Percentiles rank a stretch among this genome's conserved stretches.
Evolutionary conservation across 305 asterid species (phyloP).

Genomic region (Fraxinus albicans): DNA sequence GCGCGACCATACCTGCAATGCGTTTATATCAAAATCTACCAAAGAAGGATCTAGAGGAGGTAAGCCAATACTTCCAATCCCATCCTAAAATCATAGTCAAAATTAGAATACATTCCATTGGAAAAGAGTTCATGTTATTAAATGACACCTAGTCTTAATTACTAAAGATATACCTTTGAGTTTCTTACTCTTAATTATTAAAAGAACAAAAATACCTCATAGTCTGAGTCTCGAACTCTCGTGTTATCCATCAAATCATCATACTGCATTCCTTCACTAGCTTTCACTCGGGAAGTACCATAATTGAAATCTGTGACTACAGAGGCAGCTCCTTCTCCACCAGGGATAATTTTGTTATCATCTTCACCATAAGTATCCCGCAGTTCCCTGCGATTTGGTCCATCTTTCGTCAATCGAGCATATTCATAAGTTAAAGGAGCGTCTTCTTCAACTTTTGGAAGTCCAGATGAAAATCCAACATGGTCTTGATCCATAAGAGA

Average conservation of each 20-base stretch:
- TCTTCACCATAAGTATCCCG: conserved; percentile 37
- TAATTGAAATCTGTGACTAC: conserved; percentile 35
- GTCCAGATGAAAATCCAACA: conserved; percentile 44
- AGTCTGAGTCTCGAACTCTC: conserved; percentile 51
- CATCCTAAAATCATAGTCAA: conserved; percentile 41
- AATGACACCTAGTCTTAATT: not conserved
- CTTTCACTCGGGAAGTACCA: conserved; percentile 34
- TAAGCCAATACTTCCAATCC: conserved; percentile 42
- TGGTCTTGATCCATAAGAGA: conserved; percentile 84
- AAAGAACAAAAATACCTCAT: conserved; percentile 46
- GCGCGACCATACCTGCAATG: conserved; percentile 59
- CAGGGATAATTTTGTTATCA: conserved; percentile 34
- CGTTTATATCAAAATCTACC: conserved; percentile 52
- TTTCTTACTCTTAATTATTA: not conserved
- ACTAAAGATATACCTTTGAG: not conserved
- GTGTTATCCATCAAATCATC: conserved; percentile 48
- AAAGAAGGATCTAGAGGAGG: conserved; percentile 56
- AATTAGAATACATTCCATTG: conserved; percentile 15
- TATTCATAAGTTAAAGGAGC: conserved; percentile 45
- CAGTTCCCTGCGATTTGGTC: conserved; percentile 34
- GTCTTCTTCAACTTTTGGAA: conserved; percentile 47
- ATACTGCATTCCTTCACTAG: conserved; percentile 41
- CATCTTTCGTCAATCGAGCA: conserved; percentile 40
- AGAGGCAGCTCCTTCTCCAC: conserved; percentile 37
- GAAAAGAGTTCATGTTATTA: conserved; percentile 6